Percentiles rank a stretch among this genome's conserved stretches.
Evolutionary conservation across 2,329 filamentous ascomycete species (phyloP).

Genomic region (Pseudogymnoascus sp.): DNA sequence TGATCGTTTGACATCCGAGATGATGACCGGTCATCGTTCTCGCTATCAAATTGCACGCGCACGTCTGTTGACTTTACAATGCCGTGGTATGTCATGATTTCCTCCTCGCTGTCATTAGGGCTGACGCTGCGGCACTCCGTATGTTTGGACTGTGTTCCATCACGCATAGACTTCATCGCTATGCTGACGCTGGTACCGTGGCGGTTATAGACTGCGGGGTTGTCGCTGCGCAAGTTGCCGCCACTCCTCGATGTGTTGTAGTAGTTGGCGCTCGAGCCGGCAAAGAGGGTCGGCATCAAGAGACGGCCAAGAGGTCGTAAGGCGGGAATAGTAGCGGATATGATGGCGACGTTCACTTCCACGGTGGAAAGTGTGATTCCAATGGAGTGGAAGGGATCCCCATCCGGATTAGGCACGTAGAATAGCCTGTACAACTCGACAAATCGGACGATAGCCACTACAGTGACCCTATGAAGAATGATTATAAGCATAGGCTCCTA

Average conservation of each 20-base stretch:
- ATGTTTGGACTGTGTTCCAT: not conserved
- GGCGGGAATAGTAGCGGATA: slow-evolving; percentile 32
- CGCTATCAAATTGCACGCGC: slow-evolving; percentile 14
- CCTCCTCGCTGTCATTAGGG: slow-evolving; percentile 32
- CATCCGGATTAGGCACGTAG: slow-evolving; percentile 17
- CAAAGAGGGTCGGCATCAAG: slow-evolving; percentile 31
- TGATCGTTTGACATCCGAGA: not conserved
- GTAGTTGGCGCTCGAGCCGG: slow-evolving; percentile 14
- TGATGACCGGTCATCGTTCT: slow-evolving; percentile 1
- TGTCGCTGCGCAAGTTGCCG: slow-evolving; percentile 9
- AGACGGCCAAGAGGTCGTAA: slow-evolving; percentile 30
- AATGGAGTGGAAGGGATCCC: slow-evolving; percentile 16
- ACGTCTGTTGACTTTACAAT: slow-evolving; percentile 34
- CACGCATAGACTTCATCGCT: not conserved
- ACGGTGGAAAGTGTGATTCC: slow-evolving; percentile 29
- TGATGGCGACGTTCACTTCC: slow-evolving; percentile 34
- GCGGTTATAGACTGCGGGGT: not conserved
- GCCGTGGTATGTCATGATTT: slow-evolving; percentile 35
- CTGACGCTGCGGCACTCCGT: slow-evolving; percentile 31
- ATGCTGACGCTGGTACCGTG: not conserved
- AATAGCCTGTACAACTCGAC: slow-evolving; percentile 26
- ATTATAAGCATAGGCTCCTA: not conserved
- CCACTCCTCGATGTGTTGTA: slow-evolving; percentile 8
- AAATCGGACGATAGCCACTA: slow-evolving; percentile 30
- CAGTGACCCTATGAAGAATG: slow-evolving; percentile 26